Base-by-base conservation (phyloP, 441 rosid genomes). In the Eruca vesicaria region DNA sequence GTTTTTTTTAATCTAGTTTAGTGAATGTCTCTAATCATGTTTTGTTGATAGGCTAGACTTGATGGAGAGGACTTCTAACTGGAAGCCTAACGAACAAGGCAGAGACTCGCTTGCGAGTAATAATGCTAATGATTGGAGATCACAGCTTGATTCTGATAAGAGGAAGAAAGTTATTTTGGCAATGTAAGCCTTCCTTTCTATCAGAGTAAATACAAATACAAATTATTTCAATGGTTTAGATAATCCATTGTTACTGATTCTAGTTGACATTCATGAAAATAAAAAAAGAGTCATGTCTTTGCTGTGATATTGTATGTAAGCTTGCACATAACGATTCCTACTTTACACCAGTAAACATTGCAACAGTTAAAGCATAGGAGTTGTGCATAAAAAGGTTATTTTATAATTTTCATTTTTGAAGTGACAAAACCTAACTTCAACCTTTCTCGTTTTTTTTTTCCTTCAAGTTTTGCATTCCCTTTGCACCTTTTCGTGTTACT, bases 41-140 rank as follows among this genome's bases (percentile, higher is more conserved):
- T 6, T 33, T 62, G 29, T 62, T 62, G 29, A 7, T 61, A 33
- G 64, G 64, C 33, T 32, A 31, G 45, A 33, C 48, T 18, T 32
- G 28, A 75, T 75, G 78, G 73, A 60, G 53, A 43, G 43, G 1
- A 50, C 18, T 14, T 33, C 68, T 60, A 50, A 60, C n/a, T 9
- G 68, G 60, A 31, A 60, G 36, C 65, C 58, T 41, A 76, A 53
- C 18, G 60, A 63, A 69, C 36, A 55, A 29, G 70, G 65, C 9
- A 15, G 69, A 36, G 64, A 53, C 48, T 36, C 74, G 1, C 14
- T 19, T 52, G n/a, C n/a, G 45, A 75, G 5, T 23, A 56, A 45
- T 4, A 60, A 63, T 63, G 69, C 65, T 63, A 69, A 63, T 69
- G 74, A 76, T 31, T 69, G 74, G 66, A 69, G 29, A 76, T 69